Evolutionary conservation across 225 moss, liverwort and hornwort genomes (phyloP).

Genomic region (Sphagnum contortum): DNA sequence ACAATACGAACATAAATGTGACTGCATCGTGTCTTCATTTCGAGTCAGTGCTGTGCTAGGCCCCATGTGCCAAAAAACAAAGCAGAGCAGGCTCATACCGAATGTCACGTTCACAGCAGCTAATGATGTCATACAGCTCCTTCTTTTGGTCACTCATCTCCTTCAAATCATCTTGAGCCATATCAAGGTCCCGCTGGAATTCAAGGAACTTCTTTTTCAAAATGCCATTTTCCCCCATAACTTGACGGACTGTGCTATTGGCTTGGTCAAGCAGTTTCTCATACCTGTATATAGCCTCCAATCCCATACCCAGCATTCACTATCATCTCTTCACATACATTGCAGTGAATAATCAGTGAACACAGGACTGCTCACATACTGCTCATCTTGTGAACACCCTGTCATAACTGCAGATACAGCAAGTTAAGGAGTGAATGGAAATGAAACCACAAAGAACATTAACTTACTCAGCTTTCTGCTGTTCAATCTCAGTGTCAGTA

Average conservation of each 20-base stretch:
- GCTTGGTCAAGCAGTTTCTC: constrained; percentile 39
- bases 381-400: too few species aligned
- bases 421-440: too few species aligned
- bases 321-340: too few species aligned
- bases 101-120: constrained; percentile 57
- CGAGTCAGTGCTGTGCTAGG: too few species aligned
- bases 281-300: constrained; percentile 22
- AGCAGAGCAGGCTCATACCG: constrained; percentile 13
- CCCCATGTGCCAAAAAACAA: too few species aligned
- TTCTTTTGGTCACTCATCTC: constrained; percentile 54
- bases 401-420: too few species aligned
- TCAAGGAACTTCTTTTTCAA: constrained; percentile 52
- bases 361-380: too few species aligned
- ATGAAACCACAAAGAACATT: too few species aligned
- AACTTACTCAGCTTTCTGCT: constrained; percentile 48
- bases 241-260: constrained; percentile 39
- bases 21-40: too few species aligned
- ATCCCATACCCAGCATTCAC: too few species aligned
- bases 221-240: constrained; percentile 71
- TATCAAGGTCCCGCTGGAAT: constrained; percentile 66
- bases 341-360: too few species aligned
- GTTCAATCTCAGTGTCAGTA: constrained; percentile 60
- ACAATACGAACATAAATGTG: too few species aligned
- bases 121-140: constrained; percentile 75
- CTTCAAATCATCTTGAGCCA: constrained; percentile 51